Conservation (phyloP, 23 red algal species). For the Gracilaria gracilis region DNA sequence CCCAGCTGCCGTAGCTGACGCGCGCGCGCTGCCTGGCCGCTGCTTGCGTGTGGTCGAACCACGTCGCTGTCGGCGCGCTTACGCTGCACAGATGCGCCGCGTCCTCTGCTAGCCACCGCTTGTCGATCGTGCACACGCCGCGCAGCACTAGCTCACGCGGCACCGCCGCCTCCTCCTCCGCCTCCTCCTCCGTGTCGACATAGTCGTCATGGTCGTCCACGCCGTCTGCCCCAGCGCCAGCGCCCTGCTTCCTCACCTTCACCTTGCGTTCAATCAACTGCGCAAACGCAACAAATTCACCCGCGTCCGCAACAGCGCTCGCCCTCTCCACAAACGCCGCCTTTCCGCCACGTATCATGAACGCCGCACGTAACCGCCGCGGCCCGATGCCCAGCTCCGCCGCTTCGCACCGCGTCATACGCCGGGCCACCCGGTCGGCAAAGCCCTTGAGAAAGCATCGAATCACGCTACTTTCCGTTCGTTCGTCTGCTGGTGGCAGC, state of each 20-base stretch:
- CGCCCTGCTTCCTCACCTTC: constrained; percentile 18
- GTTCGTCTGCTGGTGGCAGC: neutral
- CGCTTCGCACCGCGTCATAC: constrained; percentile 57
- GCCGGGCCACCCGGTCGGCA: constrained; percentile 69
- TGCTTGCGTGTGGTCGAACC: neutral
- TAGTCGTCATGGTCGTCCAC: neutral
- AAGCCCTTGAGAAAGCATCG: constrained; percentile 48
- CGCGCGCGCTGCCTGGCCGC: neutral
- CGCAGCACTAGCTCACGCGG: constrained; percentile 12
- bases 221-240: neutral
- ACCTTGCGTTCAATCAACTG: constrained; percentile 13
- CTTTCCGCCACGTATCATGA: constrained; percentile 11
- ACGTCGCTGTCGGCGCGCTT: neutral
- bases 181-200: constrained; percentile 11
- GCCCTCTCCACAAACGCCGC: neutral
- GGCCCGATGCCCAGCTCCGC: constrained; percentile 30
- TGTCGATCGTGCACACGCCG: constrained; percentile 15
- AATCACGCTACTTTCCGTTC: constrained; percentile 44
- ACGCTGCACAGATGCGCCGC: constrained; percentile 13
- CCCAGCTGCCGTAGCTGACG: constrained; percentile 29
- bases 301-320: neutral
- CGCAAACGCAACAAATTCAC: constrained; percentile 32
- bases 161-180: neutral
- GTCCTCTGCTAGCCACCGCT: constrained; percentile 20
- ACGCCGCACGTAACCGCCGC: constrained; percentile 32